Evolutionary conservation across 2,329 filamentous ascomycete genomes (phyloP).

Genomic region (Trichoderma simmonsii): DNA sequence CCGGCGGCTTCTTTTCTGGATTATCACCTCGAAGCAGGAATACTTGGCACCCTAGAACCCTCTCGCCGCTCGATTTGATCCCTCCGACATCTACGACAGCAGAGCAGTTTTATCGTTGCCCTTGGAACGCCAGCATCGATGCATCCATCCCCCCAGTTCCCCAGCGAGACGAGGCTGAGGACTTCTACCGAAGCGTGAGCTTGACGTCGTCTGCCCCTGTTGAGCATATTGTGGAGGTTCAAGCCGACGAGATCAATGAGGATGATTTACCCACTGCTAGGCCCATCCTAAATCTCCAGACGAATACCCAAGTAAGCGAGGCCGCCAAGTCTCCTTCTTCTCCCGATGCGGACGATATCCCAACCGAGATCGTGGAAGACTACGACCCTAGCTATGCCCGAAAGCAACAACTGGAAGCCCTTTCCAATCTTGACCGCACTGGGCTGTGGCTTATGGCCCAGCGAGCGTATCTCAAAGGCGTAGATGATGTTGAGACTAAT

Average conservation of each 20-base stretch:
- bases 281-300: slow-evolving; percentile 38
- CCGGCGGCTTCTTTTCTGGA: slow-evolving; percentile 86
- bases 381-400: slow-evolving; percentile 73
- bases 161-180: slow-evolving; percentile 37
- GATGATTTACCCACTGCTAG: slow-evolving; percentile 67
- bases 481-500: slow-evolving; percentile 48
- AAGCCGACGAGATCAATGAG: slow-evolving; percentile 43
- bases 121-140: slow-evolving; percentile 61
- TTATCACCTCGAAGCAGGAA: slow-evolving; percentile 71
- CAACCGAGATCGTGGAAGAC: slow-evolving; percentile 64
- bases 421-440: slow-evolving; percentile 78
- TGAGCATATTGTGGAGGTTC: slow-evolving; percentile 65
- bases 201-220: slow-evolving; percentile 46
- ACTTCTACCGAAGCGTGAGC: slow-evolving; percentile 38
- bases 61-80: slow-evolving; percentile 45
- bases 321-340: slow-evolving; percentile 36
- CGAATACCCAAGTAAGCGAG: slow-evolving; percentile 33
- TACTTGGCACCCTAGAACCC: slow-evolving; percentile 70
- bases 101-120: slow-evolving; percentile 83
- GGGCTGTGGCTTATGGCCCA: slow-evolving; percentile 84
- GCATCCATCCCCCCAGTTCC: slow-evolving; percentile 37
- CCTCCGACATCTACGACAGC: slow-evolving; percentile 86
- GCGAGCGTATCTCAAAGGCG: slow-evolving; percentile 68
- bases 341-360: slow-evolving; percentile 53
- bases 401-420: slow-evolving; percentile 67